phyloP scores from a whole-genome alignment of 2,329 filamentous ascomycete species.

The Pseudogymnoascus sp. region DNA sequence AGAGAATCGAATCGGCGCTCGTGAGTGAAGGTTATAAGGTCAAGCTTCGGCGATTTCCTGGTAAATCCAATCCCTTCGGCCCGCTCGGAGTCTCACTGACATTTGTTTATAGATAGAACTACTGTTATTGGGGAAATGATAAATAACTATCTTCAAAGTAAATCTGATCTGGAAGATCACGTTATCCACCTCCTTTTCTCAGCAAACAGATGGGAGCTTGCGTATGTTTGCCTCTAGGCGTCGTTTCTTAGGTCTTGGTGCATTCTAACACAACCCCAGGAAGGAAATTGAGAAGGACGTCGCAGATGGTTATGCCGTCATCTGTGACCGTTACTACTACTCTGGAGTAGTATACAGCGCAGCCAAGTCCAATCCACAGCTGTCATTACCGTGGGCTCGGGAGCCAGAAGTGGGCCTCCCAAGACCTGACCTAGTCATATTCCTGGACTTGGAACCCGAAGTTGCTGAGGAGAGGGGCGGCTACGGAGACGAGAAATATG shows the following conservation, averaged over 20 bases:
- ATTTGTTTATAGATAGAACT: slow-evolving; percentile 46
- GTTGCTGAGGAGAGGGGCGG: slow-evolving; percentile 71
- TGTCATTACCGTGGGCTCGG: slow-evolving; percentile 73
- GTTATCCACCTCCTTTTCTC: slow-evolving; percentile 67
- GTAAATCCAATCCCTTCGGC: slow-evolving; percentile 32
- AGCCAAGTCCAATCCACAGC: slow-evolving; percentile 67
- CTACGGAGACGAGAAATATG: slow-evolving; percentile 84
- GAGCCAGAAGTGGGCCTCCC: slow-evolving; percentile 80
- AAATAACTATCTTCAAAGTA: slow-evolving; percentile 54
- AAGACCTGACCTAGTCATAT: slow-evolving; percentile 78
- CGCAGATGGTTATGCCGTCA: slow-evolving; percentile 60
- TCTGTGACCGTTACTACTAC: slow-evolving; percentile 93
- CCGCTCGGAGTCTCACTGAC: slow-evolving; percentile 12
- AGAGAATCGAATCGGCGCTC: slow-evolving; percentile 47
- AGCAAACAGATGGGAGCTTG: slow-evolving; percentile 62
- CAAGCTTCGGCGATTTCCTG: slow-evolving; percentile 58
- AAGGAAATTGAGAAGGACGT: slow-evolving; percentile 49
- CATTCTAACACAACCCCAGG: slow-evolving; percentile 27
- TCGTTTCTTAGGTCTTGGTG: slow-evolving; percentile 13
- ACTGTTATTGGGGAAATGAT: slow-evolving; percentile 65
- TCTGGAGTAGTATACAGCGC: slow-evolving; percentile 89
- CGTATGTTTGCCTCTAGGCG: slow-evolving; percentile 12
- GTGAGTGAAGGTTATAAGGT: slow-evolving; percentile 43
- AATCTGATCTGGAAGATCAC: slow-evolving; percentile 58
- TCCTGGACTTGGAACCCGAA: slow-evolving; percentile 72